Percentiles rank a stretch among this genome's conserved stretches.
Conservation (phyloP, 495 filamentous ascomycete species). For the Sordaria brevicollis region DNA sequence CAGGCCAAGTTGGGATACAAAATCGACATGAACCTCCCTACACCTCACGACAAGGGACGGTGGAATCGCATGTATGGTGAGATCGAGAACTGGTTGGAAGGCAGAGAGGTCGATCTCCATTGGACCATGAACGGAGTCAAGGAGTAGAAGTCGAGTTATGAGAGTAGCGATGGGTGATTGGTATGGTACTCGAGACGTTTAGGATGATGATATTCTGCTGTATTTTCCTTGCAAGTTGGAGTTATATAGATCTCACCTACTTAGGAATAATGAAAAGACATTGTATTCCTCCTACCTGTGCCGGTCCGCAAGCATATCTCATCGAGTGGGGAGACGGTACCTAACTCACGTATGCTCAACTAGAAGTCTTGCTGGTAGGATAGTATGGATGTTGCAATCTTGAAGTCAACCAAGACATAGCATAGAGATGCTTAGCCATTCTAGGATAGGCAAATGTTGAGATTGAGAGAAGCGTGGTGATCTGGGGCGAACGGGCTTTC, state of each 20-base stretch:
- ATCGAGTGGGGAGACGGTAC: background rate
- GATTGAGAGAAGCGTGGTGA: background rate
- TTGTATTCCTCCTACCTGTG: background rate
- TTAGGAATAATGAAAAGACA: background rate
- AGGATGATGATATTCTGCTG: no score
- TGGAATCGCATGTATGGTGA: constrained; percentile 33
- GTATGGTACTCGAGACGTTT: no score
- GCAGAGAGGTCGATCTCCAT: constrained; percentile 20
- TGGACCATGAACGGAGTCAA: constrained; percentile 5
- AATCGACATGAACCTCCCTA: constrained; percentile 30
- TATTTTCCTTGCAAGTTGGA: background rate
- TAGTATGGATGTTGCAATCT: background rate
- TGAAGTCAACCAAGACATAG: background rate
- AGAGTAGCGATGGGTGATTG: background rate
- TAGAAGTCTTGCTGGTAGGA: background rate
- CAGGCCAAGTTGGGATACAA: constrained; percentile 35
- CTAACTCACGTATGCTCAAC: background rate
- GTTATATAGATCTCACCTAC: background rate
- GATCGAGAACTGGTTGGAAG: constrained; percentile 36
- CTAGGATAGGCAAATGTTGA: background rate
- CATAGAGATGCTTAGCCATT: background rate
- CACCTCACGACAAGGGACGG: constrained; percentile 18
- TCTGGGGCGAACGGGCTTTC: background rate
- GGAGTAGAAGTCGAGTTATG: background rate
- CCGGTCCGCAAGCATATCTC: background rate